Evolutionary conservation across 2,329 filamentous ascomycete genomes (phyloP).

Genomic region (Reticulascus tulasneorum): DNA sequence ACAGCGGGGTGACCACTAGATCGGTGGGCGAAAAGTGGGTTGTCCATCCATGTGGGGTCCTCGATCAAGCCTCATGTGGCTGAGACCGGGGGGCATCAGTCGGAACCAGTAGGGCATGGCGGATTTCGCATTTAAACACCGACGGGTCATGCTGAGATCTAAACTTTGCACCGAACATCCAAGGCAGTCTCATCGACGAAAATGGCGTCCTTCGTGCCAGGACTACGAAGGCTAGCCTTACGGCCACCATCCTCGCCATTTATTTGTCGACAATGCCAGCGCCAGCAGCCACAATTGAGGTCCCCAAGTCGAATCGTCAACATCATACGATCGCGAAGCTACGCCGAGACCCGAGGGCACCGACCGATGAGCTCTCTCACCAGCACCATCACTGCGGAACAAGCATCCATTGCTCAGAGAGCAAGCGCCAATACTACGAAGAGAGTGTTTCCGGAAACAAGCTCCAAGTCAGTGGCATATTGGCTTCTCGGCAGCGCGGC

Average conservation of each 20-base stretch:
- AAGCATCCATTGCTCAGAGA: conserved; percentile 8
- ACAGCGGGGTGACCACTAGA: conserved; percentile 9
- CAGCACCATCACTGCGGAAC: conserved; percentile 8
- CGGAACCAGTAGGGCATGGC: conserved; percentile 8
- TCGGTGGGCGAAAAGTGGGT: too few species aligned
- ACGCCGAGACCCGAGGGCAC: conserved; percentile 29
- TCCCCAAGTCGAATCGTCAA: conserved; percentile 35
- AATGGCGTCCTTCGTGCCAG: conserved; percentile 41
- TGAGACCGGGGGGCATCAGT: conserved; percentile 2
- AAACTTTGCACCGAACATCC: not conserved
- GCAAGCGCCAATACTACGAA: conserved; percentile 23
- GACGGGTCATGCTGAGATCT: conserved; percentile 7
- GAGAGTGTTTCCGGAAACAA: conserved; percentile 53
- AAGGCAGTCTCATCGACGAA: conserved; percentile 1
- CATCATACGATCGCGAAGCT: conserved; percentile 33
- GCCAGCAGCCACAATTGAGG: conserved; percentile 20
- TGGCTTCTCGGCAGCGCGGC: conserved; percentile 90
- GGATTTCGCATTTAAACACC: conserved; percentile 6
- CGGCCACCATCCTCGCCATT: conserved; percentile 35
- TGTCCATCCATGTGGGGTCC: too few species aligned
- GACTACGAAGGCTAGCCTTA: conserved; percentile 36
- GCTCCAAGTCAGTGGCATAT: conserved; percentile 75
- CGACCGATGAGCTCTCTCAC: conserved; percentile 22
- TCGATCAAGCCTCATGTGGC: conserved; percentile 5
- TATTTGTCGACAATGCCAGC: conserved; percentile 46